Conservation (phyloP, 1,284 basidiomycete species). For the Microbotryum intermedium region DNA sequence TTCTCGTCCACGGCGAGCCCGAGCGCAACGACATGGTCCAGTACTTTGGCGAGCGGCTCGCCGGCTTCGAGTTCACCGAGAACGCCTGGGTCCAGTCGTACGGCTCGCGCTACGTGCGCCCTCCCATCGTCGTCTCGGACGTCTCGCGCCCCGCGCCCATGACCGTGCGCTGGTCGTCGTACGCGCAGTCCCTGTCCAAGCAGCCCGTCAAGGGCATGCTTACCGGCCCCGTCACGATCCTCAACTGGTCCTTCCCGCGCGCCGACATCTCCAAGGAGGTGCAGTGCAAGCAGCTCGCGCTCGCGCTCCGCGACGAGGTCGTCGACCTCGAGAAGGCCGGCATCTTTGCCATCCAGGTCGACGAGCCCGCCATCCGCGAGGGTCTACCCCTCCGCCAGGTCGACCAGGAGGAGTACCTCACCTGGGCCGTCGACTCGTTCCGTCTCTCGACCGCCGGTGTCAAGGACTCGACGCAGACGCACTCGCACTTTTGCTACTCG, state of each 20-base stretch:
- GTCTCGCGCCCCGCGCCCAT: conserved; percentile 88
- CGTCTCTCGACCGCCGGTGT: conserved; percentile 92
- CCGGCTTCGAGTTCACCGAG: conserved; percentile 95
- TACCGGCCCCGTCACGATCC: conserved; percentile 63
- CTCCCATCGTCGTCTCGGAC: conserved; percentile 97
- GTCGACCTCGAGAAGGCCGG: conserved; percentile 94
- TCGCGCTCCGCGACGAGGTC: conserved; percentile 97
- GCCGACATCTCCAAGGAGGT: conserved; percentile 93
- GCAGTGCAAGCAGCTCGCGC: conserved; percentile 96
- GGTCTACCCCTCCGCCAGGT: conserved; percentile 88
- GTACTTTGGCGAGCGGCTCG: conserved; percentile 96
- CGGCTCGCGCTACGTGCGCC: conserved; percentile 94
- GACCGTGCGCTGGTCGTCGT: conserved; percentile 94
- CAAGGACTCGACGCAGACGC: conserved; percentile 81
- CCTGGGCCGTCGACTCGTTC: conserved; percentile 97
- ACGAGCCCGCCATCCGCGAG: conserved; percentile 99
- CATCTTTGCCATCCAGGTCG: conserved; percentile 97
- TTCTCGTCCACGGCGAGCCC: conserved; percentile 97
- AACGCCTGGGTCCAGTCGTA: conserved; percentile 99
- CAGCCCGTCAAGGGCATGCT: conserved; percentile 99
- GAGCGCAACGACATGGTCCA: conserved; percentile 45
- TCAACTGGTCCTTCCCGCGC: conserved; percentile 99
- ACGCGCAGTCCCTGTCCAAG: conserved; percentile 88
- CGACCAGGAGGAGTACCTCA: conserved; percentile 91
- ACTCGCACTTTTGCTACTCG: conserved; percentile 97